Evolutionary conservation across 306 rosid genomes (phyloP).

Genomic region (Medicago ruthenica): DNA sequence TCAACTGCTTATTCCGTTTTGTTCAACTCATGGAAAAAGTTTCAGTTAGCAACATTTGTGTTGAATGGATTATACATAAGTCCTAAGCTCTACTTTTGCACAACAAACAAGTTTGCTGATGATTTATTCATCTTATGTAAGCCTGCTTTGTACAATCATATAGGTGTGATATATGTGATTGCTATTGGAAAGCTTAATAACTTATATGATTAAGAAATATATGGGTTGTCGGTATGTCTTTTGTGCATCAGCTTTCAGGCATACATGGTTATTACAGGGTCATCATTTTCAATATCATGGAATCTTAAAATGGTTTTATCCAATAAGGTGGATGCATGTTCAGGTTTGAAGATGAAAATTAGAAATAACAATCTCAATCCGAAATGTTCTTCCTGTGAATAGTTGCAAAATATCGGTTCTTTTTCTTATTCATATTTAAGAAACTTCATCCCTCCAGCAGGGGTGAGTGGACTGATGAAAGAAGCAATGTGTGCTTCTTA

Average conservation of each 20-base stretch:
- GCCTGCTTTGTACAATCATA: too few species aligned
- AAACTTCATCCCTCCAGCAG: neutral
- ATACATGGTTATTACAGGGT: neutral
- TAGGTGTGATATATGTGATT: too few species aligned
- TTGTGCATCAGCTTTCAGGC: neutral
- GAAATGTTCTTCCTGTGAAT: neutral
- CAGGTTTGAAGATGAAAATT: constrained; percentile 16
- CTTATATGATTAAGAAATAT: too few species aligned
- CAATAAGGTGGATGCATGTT: neutral
- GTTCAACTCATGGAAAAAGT: neutral
- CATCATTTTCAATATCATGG: neutral
- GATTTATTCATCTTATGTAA: too few species aligned
- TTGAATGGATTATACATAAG: too few species aligned
- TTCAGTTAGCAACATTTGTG: too few species aligned
- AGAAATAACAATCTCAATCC: too few species aligned
- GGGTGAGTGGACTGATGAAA: neutral
- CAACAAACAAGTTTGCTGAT: too few species aligned
- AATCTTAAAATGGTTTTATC: constrained; percentile 1
- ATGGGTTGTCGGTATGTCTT: neutral
- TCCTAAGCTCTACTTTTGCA: too few species aligned
- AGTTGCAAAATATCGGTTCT: neutral
- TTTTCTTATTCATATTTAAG: neutral
- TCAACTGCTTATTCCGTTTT: neutral
- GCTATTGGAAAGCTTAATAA: too few species aligned
- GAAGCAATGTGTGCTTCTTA: neutral